A percentile compares a stretch with the other conserved stretches of the same genome.
These are phyloP conservation scores for Puccinellia tenuiflora DNA, from an alignment of 176 grass and related monocot species.

Conservation along the genomic window DNA sequence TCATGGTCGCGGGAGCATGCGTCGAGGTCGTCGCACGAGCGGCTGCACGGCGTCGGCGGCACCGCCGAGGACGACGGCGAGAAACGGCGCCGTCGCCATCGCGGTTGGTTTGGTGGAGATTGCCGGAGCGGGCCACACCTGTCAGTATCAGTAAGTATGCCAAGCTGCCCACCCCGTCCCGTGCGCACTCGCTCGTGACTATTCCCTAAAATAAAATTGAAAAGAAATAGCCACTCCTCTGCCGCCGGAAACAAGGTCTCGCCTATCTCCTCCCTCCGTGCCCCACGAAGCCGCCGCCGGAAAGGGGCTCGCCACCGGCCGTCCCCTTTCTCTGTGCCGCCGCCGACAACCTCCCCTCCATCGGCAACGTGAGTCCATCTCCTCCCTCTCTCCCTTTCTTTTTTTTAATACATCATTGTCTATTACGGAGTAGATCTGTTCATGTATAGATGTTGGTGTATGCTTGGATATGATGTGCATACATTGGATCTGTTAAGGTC, in stretches of 20 bases:
- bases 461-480: not conserved
- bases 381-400: not conserved
- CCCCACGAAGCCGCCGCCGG: not conserved
- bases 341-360: not conserved
- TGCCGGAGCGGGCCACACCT: not conserved
- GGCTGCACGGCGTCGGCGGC: conserved; percentile 50
- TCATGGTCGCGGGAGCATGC: conserved; percentile 85
- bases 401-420: not conserved
- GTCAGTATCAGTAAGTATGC: not conserved
- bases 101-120: not conserved
- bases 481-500: not conserved
- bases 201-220: no score
- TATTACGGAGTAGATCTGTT: not conserved
- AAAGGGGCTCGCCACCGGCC: not conserved
- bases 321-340: not conserved
- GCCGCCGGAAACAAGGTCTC: no score
- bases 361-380: not conserved
- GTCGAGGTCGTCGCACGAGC: conserved; percentile 83
- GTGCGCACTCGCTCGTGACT: not conserved
- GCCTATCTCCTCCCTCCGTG: not conserved
- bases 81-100: not conserved
- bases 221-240: no score
- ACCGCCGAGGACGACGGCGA: not conserved
- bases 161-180: not conserved
- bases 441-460: not conserved